Evolutionary conservation across 495 filamentous ascomycete species (phyloP).

Genomic region (Lasiosphaeria ovina): DNA sequence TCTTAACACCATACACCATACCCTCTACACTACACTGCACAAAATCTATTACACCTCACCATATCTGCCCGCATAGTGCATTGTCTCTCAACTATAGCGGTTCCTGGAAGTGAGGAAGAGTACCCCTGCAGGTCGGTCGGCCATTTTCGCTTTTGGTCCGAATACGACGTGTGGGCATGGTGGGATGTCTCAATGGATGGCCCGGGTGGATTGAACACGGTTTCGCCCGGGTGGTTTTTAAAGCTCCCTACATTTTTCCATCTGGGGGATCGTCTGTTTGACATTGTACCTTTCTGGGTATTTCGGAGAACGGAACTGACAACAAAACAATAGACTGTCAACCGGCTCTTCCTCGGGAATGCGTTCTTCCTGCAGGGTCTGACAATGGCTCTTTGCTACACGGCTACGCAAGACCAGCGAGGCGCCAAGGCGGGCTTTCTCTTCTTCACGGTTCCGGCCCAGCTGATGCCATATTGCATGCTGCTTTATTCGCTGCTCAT

Average conservation of each 20-base stretch:
- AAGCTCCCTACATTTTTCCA: conserved; percentile 78
- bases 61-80: conserved; percentile 94
- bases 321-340: conserved; percentile 38
- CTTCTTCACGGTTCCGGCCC: conserved; percentile 72
- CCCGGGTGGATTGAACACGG: conserved; percentile 57
- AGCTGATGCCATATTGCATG: conserved; percentile 74
- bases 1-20: neutral
- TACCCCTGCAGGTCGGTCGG: conserved; percentile 73
- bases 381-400: conserved; percentile 76
- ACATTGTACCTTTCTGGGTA: neutral
- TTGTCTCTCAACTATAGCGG: conserved; percentile 73
- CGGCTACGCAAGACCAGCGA: conserved; percentile 76
- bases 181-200: conserved; percentile 87
- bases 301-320: conserved; percentile 17
- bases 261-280: conserved; percentile 7
- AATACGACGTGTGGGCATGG: conserved; percentile 79
- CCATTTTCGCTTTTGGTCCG: conserved; percentile 71
- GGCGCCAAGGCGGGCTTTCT: conserved; percentile 67
- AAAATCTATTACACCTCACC: conserved; percentile 56
- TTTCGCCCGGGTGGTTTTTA: conserved; percentile 68
- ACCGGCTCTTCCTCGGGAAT: conserved; percentile 47
- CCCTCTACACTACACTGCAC: conserved; percentile 7
- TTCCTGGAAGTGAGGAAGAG: conserved; percentile 99
- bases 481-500: conserved; percentile 64
- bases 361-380: conserved; percentile 63